A percentile compares a stretch with the other conserved stretches of the same genome.
phyloP scores from a whole-genome alignment of 2,329 filamentous ascomycete species.

The Dactylellina leptospora region DNA sequence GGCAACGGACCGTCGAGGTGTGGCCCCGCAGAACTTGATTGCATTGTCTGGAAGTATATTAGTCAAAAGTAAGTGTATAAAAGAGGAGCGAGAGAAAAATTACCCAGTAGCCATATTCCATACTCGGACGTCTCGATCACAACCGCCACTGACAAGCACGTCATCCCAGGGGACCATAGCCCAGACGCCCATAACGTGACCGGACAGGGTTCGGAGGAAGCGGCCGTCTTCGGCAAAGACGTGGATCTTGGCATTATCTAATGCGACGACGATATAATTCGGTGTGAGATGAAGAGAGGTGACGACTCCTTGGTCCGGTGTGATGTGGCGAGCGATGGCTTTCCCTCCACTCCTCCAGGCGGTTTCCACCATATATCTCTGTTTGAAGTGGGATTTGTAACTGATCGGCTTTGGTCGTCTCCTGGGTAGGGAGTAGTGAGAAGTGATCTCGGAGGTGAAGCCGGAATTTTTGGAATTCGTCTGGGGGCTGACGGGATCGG shows the following conservation, averaged over 20 bases:
- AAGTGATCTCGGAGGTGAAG: constrained; percentile 57
- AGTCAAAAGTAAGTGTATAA: neutral
- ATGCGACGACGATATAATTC: constrained; percentile 95
- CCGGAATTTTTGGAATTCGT: constrained; percentile 52
- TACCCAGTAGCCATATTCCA: constrained; percentile 96
- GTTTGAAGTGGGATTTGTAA: constrained; percentile 97
- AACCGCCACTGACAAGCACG: constrained; percentile 91
- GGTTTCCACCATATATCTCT: constrained; percentile 94
- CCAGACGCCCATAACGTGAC: constrained; percentile 99
- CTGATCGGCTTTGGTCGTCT: constrained; percentile 74
- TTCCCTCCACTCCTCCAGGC: constrained; percentile 94
- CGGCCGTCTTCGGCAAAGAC: constrained; percentile 94
- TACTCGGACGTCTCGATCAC: constrained; percentile 93
- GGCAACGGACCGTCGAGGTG: constrained; percentile 92
- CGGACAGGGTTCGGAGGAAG: constrained; percentile 85
- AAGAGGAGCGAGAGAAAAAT: constrained; percentile 57
- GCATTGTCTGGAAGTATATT: constrained; percentile 67
- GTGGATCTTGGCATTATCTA: constrained; percentile 98
- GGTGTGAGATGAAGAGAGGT: constrained; percentile 92
- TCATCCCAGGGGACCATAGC: constrained; percentile 99
- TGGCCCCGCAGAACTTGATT: constrained; percentile 88
- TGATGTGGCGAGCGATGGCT: constrained; percentile 85
- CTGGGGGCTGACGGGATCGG: constrained; percentile 40
- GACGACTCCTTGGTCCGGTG: constrained; percentile 94
- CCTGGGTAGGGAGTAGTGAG: constrained; percentile 57